Conservation (phyloP, 352 stramenopile species). For the Phytophthora syringae region DNA sequence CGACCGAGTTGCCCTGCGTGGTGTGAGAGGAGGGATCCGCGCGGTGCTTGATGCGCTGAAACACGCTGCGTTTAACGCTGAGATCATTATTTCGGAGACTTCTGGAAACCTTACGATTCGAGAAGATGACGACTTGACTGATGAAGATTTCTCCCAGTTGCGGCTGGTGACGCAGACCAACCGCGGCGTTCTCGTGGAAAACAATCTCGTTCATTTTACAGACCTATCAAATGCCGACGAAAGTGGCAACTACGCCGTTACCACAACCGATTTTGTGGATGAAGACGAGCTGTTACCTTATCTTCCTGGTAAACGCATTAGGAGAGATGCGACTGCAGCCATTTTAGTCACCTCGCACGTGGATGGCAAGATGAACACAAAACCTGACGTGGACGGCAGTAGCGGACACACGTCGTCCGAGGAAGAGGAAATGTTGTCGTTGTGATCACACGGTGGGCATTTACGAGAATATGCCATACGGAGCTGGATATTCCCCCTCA, state of each 20-base stretch:
- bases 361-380: conserved; percentile 1
- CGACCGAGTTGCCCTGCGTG: conserved; percentile 45
- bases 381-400: conserved; percentile 4
- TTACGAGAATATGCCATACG: conserved; percentile 41
- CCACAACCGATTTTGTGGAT: conserved; percentile 41
- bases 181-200: conserved; percentile 37
- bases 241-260: conserved; percentile 18
- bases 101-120: conserved; percentile 56
- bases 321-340: conserved; percentile 42
- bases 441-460: conserved; percentile 36
- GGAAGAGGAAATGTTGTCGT: conserved; percentile 39
- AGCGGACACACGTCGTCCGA: conserved; percentile 23
- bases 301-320: conserved; percentile 31
- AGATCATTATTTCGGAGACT: conserved; percentile 68
- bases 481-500: conserved; percentile 32
- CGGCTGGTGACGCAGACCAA: conserved; percentile 41
- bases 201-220: conserved; percentile 34
- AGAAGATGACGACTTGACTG: conserved; percentile 56
- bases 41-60: conserved; percentile 47
- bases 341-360: conserved; percentile 32
- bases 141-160: conserved; percentile 44
- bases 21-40: conserved; percentile 32
- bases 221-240: conserved; percentile 11
- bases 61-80: conserved; percentile 51
- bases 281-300: conserved; percentile 53